Evolutionary conservation across 768 basidiomycete species (phyloP), one percentile per base, ranked within the genome.

Genomic region (Pulveroboletus sp.): DNA sequence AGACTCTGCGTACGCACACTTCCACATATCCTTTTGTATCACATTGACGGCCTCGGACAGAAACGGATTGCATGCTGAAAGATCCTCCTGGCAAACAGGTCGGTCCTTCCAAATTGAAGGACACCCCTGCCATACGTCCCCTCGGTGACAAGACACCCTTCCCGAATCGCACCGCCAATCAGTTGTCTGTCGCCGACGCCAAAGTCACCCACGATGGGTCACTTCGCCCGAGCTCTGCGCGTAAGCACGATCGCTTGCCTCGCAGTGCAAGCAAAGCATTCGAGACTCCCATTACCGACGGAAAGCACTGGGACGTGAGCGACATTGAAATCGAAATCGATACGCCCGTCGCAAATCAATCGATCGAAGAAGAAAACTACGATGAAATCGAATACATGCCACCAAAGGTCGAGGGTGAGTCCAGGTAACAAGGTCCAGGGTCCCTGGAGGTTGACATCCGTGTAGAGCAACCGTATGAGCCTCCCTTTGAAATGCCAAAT

Each of bases 101-200:
- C 7, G 60, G 62, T 41, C 47, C 53, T 47, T 68, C 51, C 7
- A 68, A 63, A 43, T 29, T 30, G 13, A 62, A 52, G 49, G 62
- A 56, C 34, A 56, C 67, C 3, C 52, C 56, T 17, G 54, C 59
- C 47, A 29, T 58, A 65, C 77, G 80, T 12, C 83, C 85, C 2
- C 71, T 90, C 8, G 74, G 74, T 22, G 87, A 90, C 69, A 89
- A 86, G 67, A 90, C 87, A 1, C 87, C 87, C 2, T 83, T 83
- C 56, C 80, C 81, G 4, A 89, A 89, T 62, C 82, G 85, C 31
- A 68, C 68, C 27, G 47, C 56, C 40, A 56, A 49, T 52, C 56
- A 56, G 24, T 14, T 69, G 62, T 52, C 69, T 71, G 45, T 73
- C 68, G 20, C 73, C 70, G 59, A 57, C 10, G 49, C 54, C 20